Percentiles rank a stretch among this genome's conserved stretches.
These are phyloP conservation scores for Tillandsia fasciculata DNA, from an alignment of 176 grass and related monocot species.

Conservation along the genomic window DNA sequence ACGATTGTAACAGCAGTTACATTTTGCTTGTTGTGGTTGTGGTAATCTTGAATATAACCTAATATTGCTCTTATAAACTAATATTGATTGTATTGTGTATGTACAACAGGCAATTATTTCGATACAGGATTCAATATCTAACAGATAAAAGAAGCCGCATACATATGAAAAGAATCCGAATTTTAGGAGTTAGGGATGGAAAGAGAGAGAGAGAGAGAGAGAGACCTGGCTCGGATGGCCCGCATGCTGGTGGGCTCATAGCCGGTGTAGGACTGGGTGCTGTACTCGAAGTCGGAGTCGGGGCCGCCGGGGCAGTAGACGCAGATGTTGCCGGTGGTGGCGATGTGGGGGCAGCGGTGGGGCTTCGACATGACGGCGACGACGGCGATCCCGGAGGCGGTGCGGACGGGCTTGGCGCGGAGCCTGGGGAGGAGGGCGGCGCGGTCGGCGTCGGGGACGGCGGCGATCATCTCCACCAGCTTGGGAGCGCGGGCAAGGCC, in stretches of 20 bases:
- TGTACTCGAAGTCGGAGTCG: conserved; percentile 97
- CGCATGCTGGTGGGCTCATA: conserved; percentile 99
- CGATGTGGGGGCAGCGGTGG: conserved; percentile 88
- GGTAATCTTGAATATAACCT: too few relatives aligned
- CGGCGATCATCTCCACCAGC: conserved; percentile 93
- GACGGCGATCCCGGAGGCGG: conserved; percentile 86
- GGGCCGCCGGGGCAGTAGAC: conserved; percentile 93
- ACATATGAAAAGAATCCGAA: not conserved
- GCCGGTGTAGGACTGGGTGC: conserved; percentile 91
- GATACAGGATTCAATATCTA: too few relatives aligned
- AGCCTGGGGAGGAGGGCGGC: conserved; percentile 65
- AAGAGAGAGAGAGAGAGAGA: not conserved
- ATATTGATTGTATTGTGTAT: too few relatives aligned
- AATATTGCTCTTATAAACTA: too few relatives aligned
- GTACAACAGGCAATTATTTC: too few relatives aligned
- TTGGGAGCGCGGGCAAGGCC: conserved; percentile 80
- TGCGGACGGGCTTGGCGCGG: conserved; percentile 95
- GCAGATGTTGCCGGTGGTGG: conserved; percentile 91
- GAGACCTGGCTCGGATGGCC: conserved; percentile 70
- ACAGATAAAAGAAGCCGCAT: too few relatives aligned
- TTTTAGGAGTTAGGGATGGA: not conserved
- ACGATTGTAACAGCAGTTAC: too few relatives aligned
- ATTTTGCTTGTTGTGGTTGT: too few relatives aligned
- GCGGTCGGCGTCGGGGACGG: conserved; percentile 84
- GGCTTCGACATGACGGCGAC: conserved; percentile 99